These are phyloP conservation scores for Aspergillus affinis DNA, from an alignment of 495 filamentous ascomycete genomes.

Conservation along the genomic window DNA sequence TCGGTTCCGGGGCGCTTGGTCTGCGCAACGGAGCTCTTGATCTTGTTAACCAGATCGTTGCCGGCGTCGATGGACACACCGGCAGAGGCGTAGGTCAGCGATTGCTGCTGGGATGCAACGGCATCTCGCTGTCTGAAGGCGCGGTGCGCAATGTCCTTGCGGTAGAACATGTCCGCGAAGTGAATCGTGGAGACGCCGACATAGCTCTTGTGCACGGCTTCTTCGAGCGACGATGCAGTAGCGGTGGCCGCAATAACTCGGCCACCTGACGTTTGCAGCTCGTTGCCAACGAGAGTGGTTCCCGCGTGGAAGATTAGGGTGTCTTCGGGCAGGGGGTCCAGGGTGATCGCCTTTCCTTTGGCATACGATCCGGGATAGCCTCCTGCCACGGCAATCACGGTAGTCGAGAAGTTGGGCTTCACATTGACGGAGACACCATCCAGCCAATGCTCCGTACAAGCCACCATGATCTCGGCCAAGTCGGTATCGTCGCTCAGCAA, in stretches of 20 bases:
- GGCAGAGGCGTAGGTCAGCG: conserved; percentile 87
- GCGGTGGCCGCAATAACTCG: conserved; percentile 89
- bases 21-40: conserved; percentile 77
- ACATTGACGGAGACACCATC: conserved; percentile 68
- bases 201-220: conserved; percentile 84
- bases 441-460: conserved; percentile 75
- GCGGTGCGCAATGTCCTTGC: conserved; percentile 87
- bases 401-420: conserved; percentile 69
- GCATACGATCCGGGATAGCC: conserved; percentile 92
- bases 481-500: conserved; percentile 79
- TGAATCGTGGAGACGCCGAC: conserved; percentile 71
- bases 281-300: conserved; percentile 61
- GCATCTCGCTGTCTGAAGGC: conserved; percentile 42
- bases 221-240: conserved; percentile 68
- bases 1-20: conserved; percentile 83
- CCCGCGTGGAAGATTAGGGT: conserved; percentile 92
- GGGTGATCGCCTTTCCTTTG: conserved; percentile 74
- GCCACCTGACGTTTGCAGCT: conserved; percentile 76
- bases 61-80: conserved; percentile 92
- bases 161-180: conserved; percentile 89
- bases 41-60: conserved; percentile 84
- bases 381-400: conserved; percentile 88
- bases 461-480: conserved; percentile 86
- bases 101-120: conserved; percentile 37
- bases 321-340: conserved; percentile 47